These are phyloP conservation scores for Penicillium verhagenii DNA, from an alignment of 495 filamentous ascomycete genomes.

Conservation along the genomic window DNA sequence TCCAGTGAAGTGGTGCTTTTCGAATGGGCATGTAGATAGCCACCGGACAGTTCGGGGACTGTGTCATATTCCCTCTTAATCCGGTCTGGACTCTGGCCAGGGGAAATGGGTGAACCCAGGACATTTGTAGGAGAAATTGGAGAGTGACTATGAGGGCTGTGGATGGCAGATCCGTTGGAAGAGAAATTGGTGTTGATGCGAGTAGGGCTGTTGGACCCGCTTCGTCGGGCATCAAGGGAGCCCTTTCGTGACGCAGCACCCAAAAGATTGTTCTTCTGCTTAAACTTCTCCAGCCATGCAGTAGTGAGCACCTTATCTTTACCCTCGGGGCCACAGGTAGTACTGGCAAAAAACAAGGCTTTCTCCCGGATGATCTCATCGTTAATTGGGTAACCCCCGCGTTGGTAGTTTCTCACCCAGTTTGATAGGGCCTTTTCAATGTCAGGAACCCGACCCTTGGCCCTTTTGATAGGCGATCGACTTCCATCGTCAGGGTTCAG, in stretches of 20 bases:
- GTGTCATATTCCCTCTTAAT: constrained; percentile 52
- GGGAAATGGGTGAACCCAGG: constrained; percentile 63
- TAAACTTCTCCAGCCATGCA: constrained; percentile 94
- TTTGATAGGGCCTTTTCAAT: constrained; percentile 92
- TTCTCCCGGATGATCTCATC: constrained; percentile 86
- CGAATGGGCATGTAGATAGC: constrained; percentile 57
- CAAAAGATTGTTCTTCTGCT: constrained; percentile 81
- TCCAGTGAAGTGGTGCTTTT: constrained; percentile 59
- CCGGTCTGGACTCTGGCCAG: constrained; percentile 66
- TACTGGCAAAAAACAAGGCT: constrained; percentile 79
- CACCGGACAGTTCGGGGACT: constrained; percentile 49
- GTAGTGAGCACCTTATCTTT: constrained; percentile 72
- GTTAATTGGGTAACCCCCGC: constrained; percentile 71
- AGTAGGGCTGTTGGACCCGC: constrained; percentile 44
- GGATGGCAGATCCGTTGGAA: constrained; percentile 54
- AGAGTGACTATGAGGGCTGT: constrained; percentile 68
- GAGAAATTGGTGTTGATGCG: constrained; percentile 49
- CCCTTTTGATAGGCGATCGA: constrained; percentile 81
- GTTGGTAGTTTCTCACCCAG: constrained; percentile 80
- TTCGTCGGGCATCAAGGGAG: constrained; percentile 60
- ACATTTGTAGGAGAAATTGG: constrained; percentile 63
- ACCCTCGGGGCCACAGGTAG: constrained; percentile 70
- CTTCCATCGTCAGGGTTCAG: constrained; percentile 83
- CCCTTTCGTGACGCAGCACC: constrained; percentile 65
- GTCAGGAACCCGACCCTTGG: constrained; percentile 90